Evolutionary conservation across 2,329 filamentous ascomycete species (phyloP).

Genomic region (Nigrograna mackinnonii): DNA sequence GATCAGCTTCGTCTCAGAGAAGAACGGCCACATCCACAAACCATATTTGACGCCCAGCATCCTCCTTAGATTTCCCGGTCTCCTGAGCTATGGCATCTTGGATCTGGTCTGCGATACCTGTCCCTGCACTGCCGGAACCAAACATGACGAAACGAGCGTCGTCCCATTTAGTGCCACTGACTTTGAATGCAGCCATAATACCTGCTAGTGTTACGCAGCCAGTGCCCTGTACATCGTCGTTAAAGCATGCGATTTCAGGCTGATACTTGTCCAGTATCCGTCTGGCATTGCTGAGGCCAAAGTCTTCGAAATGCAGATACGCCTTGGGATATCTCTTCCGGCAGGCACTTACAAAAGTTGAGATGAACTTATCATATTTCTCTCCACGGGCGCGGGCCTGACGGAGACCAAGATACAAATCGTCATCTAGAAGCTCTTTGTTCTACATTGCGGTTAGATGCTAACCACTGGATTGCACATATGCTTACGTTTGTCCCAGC

Average conservation of each 20-base stretch:
- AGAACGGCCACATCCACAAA: slow-evolving; percentile 33
- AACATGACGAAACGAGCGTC: slow-evolving; percentile 77
- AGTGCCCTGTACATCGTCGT: slow-evolving; percentile 88
- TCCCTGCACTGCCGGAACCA: slow-evolving; percentile 80
- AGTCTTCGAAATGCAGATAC: slow-evolving; percentile 90
- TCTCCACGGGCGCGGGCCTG: slow-evolving; percentile 69
- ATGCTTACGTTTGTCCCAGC: slow-evolving; percentile 72
- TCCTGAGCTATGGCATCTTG: slow-evolving; percentile 76
- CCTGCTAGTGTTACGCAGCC: slow-evolving; percentile 86
- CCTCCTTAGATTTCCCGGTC: slow-evolving; percentile 67
- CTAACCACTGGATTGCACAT: background rate
- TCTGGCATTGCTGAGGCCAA: slow-evolving; percentile 76
- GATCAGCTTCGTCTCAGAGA: slow-evolving; percentile 12
- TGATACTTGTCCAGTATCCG: slow-evolving; percentile 78
- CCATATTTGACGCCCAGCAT: slow-evolving; percentile 82
- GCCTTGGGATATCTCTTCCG: slow-evolving; percentile 74
- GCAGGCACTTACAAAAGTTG: slow-evolving; percentile 71
- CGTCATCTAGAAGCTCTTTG: slow-evolving; percentile 71
- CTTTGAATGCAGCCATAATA: slow-evolving; percentile 74
- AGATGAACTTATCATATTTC: slow-evolving; percentile 76
- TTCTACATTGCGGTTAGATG: slow-evolving; percentile 56
- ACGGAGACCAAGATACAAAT: slow-evolving; percentile 77
- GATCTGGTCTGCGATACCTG: slow-evolving; percentile 84
- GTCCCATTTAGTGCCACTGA: slow-evolving; percentile 66
- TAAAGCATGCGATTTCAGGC: slow-evolving; percentile 78